Evolutionary conservation across 2,329 filamentous ascomycete genomes (phyloP).

Genomic region (Pestalotiopsis sp.): DNA sequence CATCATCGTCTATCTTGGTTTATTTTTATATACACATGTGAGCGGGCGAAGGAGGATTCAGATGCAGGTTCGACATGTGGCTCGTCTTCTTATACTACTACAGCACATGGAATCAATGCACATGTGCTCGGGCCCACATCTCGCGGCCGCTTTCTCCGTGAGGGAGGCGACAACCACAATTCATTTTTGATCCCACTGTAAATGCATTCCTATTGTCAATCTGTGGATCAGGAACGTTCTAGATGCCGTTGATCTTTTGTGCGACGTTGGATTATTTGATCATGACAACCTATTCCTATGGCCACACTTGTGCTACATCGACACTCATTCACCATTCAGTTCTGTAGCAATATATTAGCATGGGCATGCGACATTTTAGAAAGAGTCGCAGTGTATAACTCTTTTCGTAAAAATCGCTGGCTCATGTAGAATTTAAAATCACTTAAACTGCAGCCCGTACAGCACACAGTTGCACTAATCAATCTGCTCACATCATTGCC

Average conservation of each 20-base stretch:
- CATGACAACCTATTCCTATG: too few relatives aligned
- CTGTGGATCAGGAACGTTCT: neutral
- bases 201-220: neutral
- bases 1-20: neutral
- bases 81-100: neutral
- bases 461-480: too few relatives aligned
- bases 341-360: too few relatives aligned
- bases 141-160: neutral
- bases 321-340: too few relatives aligned
- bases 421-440: too few relatives aligned
- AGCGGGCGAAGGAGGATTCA: neutral
- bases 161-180: neutral
- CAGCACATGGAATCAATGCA: neutral
- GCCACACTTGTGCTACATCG: too few relatives aligned
- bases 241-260: neutral
- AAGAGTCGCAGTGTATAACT: too few relatives aligned
- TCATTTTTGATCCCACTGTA: neutral
- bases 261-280: neutral
- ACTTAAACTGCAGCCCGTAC: too few relatives aligned
- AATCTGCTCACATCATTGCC: too few relatives aligned
- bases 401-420: too few relatives aligned
- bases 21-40: neutral
- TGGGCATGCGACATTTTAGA: too few relatives aligned
- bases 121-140: neutral
- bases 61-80: neutral